These are phyloP conservation scores for Beauveria rudraprayagi DNA, from an alignment of 2,329 filamentous ascomycete genomes.

Conservation along the genomic window DNA sequence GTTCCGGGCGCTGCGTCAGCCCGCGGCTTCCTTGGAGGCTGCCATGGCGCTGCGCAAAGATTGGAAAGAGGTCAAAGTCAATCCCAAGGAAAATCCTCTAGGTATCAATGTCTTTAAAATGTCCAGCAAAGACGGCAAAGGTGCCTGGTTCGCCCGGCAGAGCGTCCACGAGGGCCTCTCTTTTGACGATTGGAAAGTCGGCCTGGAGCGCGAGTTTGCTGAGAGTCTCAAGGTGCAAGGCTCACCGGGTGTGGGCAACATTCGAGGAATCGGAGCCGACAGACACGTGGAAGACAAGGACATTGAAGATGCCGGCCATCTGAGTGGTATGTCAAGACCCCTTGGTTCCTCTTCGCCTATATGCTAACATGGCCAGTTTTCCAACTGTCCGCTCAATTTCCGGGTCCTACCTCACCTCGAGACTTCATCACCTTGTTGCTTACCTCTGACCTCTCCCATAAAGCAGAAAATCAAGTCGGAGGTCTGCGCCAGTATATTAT, in stretches of 20 bases:
- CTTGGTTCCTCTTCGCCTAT: slow-evolving; percentile 12
- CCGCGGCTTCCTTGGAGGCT: slow-evolving; percentile 38
- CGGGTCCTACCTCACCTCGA: slow-evolving; percentile 76
- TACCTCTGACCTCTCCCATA: slow-evolving; percentile 50
- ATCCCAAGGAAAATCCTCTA: slow-evolving; percentile 64
- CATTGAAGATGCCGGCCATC: slow-evolving; percentile 49
- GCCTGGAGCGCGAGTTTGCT: slow-evolving; percentile 69
- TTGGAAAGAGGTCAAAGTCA: slow-evolving; percentile 80
- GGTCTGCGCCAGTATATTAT: slow-evolving; percentile 71
- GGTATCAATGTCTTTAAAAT: slow-evolving; percentile 75
- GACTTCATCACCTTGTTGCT: slow-evolving; percentile 80
- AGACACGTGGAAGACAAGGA: slow-evolving; percentile 57
- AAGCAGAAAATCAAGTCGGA: slow-evolving; percentile 19
- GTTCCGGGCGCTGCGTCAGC: slow-evolving; percentile 31
- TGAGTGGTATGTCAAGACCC: slow-evolving; percentile 44
- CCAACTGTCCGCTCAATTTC: slow-evolving; percentile 81
- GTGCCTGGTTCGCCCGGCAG: slow-evolving; percentile 80
- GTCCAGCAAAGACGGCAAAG: slow-evolving; percentile 68
- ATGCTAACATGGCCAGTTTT: slow-evolving; percentile 49
- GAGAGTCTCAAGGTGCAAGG: slow-evolving; percentile 67
- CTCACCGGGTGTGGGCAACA: slow-evolving; percentile 62
- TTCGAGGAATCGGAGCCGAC: slow-evolving; percentile 81
- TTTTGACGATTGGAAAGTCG: slow-evolving; percentile 70
- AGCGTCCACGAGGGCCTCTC: slow-evolving; percentile 73
- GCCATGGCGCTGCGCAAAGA: slow-evolving; percentile 59